Conservation (phyloP, 176 grass and related monocot species). For the Leersia perrieri region DNA sequence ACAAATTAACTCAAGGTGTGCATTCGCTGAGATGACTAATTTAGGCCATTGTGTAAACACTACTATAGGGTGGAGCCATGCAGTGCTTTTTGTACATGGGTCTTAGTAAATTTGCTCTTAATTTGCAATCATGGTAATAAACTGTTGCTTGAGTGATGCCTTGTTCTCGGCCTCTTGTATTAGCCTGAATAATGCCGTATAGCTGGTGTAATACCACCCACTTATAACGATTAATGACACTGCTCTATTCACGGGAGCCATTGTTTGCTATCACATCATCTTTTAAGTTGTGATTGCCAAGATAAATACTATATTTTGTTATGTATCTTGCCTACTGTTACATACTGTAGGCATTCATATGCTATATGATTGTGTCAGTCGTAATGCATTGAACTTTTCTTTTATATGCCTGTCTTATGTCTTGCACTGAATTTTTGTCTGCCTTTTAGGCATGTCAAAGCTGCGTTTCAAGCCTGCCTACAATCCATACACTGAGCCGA, state of each 20-base stretch:
- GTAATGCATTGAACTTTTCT: neutral
- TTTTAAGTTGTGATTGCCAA: neutral
- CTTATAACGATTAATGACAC: neutral
- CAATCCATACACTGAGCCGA: conserved; percentile 94
- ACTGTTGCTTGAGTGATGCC: neutral
- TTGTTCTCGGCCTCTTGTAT: neutral
- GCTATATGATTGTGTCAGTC: neutral
- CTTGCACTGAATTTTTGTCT: conserved; percentile 13
- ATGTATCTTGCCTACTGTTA: neutral
- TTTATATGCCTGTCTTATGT: neutral
- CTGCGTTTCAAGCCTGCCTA: conserved; percentile 97
- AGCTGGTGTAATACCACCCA: neutral
- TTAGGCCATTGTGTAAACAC: neutral
- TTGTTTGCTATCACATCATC: neutral
- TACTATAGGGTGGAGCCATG: neutral
- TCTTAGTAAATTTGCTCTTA: neutral
- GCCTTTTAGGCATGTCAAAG: conserved; percentile 72
- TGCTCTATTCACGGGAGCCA: neutral
- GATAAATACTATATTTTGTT: neutral
- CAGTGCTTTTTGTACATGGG: neutral
- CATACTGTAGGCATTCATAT: neutral
- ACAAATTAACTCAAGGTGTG: neutral
- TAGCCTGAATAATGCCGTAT: neutral
- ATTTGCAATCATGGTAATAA: neutral
- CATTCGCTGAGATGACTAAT: neutral